phyloP scores from a whole-genome alignment of 2,329 filamentous ascomycete species.

The Alternaria panax region DNA sequence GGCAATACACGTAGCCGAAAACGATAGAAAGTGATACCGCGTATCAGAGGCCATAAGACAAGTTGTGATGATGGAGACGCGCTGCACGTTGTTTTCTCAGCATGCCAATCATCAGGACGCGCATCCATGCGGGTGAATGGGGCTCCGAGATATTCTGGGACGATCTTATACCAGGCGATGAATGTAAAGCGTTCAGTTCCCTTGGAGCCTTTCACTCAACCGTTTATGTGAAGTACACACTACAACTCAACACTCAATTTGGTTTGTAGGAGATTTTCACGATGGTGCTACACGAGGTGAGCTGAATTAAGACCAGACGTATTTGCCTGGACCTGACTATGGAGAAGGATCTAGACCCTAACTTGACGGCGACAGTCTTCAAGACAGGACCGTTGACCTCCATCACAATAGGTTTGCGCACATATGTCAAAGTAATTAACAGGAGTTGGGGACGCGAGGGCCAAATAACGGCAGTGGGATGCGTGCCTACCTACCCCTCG shows the following conservation, averaged over 20 bases:
- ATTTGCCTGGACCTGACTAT: not conserved
- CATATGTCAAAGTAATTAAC: slow-evolving; percentile 25
- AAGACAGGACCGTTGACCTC: slow-evolving; percentile 22
- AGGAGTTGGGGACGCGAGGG: slow-evolving; percentile 42
- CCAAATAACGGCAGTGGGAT: slow-evolving; percentile 33
- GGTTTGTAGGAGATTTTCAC: not conserved
- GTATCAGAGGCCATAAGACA: not conserved
- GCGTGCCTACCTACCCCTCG: not conserved
- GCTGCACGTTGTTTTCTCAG: not conserved
- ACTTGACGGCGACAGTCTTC: slow-evolving; percentile 30
- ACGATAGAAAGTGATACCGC: not conserved
- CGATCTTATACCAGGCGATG: not conserved
- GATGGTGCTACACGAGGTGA: slow-evolving; percentile 19
- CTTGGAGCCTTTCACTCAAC: not conserved
- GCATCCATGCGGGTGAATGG: not conserved
- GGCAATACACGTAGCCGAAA: not conserved
- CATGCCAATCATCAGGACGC: not conserved
- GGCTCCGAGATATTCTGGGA: not conserved
- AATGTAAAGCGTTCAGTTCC: not conserved
- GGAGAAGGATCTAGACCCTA: slow-evolving; percentile 19
- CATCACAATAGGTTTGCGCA: slow-evolving; percentile 23
- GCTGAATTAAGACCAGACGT: not conserved
- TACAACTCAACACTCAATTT: not conserved
- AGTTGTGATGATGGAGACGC: not conserved
- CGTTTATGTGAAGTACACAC: not conserved